Base-by-base conservation (phyloP, 352 stramenopile genomes). In the Hyaloperonospora brassicae region DNA sequence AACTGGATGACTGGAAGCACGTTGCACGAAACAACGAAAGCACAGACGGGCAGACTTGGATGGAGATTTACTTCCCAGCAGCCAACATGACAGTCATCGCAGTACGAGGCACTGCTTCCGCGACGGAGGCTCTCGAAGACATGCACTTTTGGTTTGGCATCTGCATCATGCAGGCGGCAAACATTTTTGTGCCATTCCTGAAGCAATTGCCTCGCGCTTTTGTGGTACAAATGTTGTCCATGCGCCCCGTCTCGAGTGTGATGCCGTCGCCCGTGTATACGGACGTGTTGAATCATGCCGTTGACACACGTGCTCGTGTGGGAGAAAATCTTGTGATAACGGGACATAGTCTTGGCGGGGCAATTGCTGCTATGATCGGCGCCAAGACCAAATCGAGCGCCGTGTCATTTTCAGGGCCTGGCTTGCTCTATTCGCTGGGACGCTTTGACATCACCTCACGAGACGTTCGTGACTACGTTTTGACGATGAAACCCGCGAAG, bases 61-160 rank as follows among this genome's bases (percentile, higher is more conserved):
- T 89, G 61, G 74, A 93, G 47, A 68, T 93, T 35, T 89, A 86
- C 62, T 93, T 91, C 48, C 60, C 70, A 14, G 59, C 65, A 9
- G 64, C 86, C 50, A 89, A 90, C 64, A 86, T 89, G 78, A 93
- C 83, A 17, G 83, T 93, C 34, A 76, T 93, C 38, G 68, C 73
- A 1, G 75, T 93, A 7, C 75, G 83, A n/a, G 83, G 83, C 17
- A 93, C 83, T 49, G 83, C 80, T 14, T 89, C 80, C 7, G 80
- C 74, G 10, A 75, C 79, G 2, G 84, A 93, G 46, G 81, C 81
- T 8, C 72, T 92, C 13, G 77, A 93, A 47, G 84, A 93, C 51
- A 64, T 93, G 55, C 81, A 93, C 60, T 93, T 78, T 57, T 91
- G 81, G 79, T 91, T 93, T 44, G 84, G 79, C 23, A 88, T 93